These are phyloP conservation scores for Wickerhamomyces strasburgensis DNA, from an alignment of 805 yeast species.

Conservation along the genomic window DNA sequence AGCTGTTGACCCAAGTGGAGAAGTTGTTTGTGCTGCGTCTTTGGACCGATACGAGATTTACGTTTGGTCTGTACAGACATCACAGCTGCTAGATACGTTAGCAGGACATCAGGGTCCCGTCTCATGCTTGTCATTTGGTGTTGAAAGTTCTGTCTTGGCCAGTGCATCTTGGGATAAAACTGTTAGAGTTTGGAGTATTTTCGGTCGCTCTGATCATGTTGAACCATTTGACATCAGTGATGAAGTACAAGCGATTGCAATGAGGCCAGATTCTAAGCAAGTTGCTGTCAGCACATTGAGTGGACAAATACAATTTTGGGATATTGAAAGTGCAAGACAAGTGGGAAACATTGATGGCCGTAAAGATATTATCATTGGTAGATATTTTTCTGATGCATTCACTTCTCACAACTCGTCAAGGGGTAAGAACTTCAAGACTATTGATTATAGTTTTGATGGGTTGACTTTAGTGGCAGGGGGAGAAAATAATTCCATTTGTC, in stretches of 20 bases:
- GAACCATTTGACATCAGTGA: slow-evolving; percentile 86
- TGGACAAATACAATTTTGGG: slow-evolving; percentile 83
- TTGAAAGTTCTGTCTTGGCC: slow-evolving; percentile 70
- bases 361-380: slow-evolving; percentile 81
- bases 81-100: slow-evolving; percentile 80
- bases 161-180: slow-evolving; percentile 97
- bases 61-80: slow-evolving; percentile 97
- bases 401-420: slow-evolving; percentile 75
- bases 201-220: slow-evolving; percentile 78
- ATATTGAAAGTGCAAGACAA: slow-evolving; percentile 77
- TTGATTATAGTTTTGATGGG: slow-evolving; percentile 88
- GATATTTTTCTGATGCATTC: slow-evolving; percentile 79
- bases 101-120: slow-evolving; percentile 97
- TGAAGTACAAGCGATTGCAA: slow-evolving; percentile 76
- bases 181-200: slow-evolving; percentile 87
- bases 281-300: slow-evolving; percentile 84
- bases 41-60: slow-evolving; percentile 84
- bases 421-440: slow-evolving; percentile 75
- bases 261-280: slow-evolving; percentile 92
- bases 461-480: slow-evolving; percentile 87
- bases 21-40: slow-evolving; percentile 93
- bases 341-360: slow-evolving; percentile 79
- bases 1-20: slow-evolving; percentile 97
- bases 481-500: slow-evolving; percentile 82
- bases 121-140: slow-evolving; percentile 80